phyloP scores from a whole-genome alignment of 2,329 filamentous ascomycete genomes.

The Scedosporium apiospermum region DNA sequence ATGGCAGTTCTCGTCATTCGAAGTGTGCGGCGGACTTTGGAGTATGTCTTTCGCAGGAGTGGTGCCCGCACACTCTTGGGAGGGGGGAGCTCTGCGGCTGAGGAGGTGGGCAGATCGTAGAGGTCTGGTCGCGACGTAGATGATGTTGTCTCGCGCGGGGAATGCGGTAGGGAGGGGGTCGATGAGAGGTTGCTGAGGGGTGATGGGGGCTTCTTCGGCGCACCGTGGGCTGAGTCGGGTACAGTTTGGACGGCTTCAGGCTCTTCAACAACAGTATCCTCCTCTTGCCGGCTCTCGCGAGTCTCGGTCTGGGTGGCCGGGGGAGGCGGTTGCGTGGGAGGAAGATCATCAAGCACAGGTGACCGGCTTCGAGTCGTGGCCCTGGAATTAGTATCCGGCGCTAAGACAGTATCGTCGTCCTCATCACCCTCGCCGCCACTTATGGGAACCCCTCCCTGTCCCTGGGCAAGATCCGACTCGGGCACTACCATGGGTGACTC shows the following conservation, averaged over 20 bases:
- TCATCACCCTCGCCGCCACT: background rate
- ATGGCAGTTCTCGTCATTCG: background rate
- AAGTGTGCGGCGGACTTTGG: slow-evolving; percentile 4
- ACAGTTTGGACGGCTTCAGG: background rate
- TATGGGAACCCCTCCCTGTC: background rate
- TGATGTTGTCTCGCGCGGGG: background rate
- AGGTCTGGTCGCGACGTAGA: background rate
- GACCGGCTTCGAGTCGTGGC: background rate
- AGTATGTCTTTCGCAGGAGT: slow-evolving; percentile 6
- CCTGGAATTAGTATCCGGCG: background rate
- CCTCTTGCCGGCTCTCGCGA: background rate
- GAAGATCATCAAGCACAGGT: background rate
- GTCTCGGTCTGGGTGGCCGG: background rate
- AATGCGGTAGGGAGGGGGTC: slow-evolving; percentile 22
- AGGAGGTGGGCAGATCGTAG: slow-evolving; percentile 2
- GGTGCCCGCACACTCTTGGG: slow-evolving; percentile 7
- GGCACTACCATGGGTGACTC: slow-evolving; percentile 3
- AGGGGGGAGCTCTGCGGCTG: background rate
- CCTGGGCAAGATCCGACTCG: background rate
- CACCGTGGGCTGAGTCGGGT: background rate
- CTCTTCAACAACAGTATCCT: background rate
- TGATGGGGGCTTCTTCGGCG: slow-evolving; percentile 19
- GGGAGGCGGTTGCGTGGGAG: background rate
- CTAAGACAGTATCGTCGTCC: background rate
- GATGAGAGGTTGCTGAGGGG: slow-evolving; percentile 28